These are phyloP conservation scores for Aquilaria agallochum DNA, from an alignment of 441 rosid species.

Conservation along the genomic window DNA sequence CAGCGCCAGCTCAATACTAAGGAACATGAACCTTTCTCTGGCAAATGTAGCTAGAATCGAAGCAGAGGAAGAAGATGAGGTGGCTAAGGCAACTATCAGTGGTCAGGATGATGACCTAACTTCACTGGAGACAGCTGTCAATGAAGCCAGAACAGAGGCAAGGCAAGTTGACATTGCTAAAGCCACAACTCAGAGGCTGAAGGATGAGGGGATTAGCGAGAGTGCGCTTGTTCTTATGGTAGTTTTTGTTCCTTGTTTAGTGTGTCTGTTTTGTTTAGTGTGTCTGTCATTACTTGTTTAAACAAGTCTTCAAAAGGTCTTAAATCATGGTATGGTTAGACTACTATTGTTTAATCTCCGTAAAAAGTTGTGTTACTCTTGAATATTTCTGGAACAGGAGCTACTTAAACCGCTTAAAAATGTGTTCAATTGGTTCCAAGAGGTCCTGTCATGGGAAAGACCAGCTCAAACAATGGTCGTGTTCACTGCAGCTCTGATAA, in stretches of 20 bases:
- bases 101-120: conserved; percentile 27
- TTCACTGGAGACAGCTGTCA: conserved; percentile 47
- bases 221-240: conserved; percentile 66
- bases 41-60: conserved; percentile 24
- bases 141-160: conserved; percentile 64
- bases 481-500: conserved; percentile 24
- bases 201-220: conserved; percentile 79
- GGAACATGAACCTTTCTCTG: conserved; percentile 45
- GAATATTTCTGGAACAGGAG: conserved; percentile 40
- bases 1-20: conserved; percentile 70
- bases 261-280: background rate
- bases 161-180: conserved; percentile 54
- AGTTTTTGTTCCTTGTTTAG: conserved; percentile 17
- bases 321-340: background rate
- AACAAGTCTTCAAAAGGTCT: background rate
- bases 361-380: conserved; percentile 1
- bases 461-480: conserved; percentile 40
- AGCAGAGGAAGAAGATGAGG: conserved; percentile 26
- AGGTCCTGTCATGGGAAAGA: conserved; percentile 54
- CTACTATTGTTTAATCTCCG: no score
- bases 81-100: conserved; percentile 18
- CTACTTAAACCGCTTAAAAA: conserved; percentile 57
- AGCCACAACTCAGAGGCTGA: conserved; percentile 55
- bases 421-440: conserved; percentile 37
- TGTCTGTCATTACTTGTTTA: conserved; percentile 1